phyloP scores from a whole-genome alignment of 768 basidiomycete species.

The Lactarius quietus region DNA sequence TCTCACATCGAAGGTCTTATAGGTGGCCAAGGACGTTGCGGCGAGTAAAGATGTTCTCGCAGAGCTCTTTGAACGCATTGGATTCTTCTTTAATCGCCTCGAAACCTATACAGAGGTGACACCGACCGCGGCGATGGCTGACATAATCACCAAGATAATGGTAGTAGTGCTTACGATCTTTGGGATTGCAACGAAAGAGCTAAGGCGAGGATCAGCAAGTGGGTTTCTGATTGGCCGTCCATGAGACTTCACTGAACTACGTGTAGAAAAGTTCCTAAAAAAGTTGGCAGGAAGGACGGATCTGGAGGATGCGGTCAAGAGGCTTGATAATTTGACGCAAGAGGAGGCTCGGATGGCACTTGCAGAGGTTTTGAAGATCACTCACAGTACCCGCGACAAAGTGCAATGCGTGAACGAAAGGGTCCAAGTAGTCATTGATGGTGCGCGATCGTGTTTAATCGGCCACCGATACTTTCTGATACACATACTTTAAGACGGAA shows the following conservation, averaged over 20 bases:
- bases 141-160: slow-evolving; percentile 1
- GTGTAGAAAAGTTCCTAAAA: not conserved
- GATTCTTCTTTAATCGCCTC: not conserved
- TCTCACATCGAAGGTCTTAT: not conserved
- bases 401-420: not conserved
- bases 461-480: not conserved
- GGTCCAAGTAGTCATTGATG: not conserved
- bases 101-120: not conserved
- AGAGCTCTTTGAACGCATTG: not conserved
- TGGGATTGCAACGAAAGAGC: slow-evolving; percentile 1
- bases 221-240: not conserved
- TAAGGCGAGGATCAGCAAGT: not conserved
- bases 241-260: not conserved
- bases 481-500: not conserved
- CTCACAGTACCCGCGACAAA: not conserved
- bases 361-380: not conserved
- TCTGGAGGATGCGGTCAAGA: not conserved
- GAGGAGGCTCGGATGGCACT: not conserved
- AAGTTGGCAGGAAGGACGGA: not conserved
- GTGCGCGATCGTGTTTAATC: not conserved
- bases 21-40: not conserved
- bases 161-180: slow-evolving; percentile 5
- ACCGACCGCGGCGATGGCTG: not conserved
- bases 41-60: not conserved
- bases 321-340: not conserved